Conservation (phyloP, 768 basidiomycete species). For the Tulasnella sp. region DNA sequence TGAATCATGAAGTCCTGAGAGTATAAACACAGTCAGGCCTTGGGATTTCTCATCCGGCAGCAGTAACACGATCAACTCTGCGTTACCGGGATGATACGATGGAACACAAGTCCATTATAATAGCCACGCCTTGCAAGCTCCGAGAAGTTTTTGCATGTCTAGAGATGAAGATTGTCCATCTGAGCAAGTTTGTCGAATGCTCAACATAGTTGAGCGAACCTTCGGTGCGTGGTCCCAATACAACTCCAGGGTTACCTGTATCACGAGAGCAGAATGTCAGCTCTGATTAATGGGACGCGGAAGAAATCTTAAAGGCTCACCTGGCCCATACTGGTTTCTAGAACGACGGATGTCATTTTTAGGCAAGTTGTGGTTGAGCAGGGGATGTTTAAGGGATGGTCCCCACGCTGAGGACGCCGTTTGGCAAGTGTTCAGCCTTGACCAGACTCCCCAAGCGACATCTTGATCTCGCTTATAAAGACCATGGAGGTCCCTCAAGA, state of each 20-base stretch:
- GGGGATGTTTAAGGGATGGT: neutral
- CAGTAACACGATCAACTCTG: neutral
- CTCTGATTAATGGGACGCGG: neutral
- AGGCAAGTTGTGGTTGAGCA: neutral
- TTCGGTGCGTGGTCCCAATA: constrained; percentile 88
- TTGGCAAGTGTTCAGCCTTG: no score
- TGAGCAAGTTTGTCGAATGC: constrained; percentile 12
- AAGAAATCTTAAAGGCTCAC: neutral
- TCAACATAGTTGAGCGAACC: constrained; percentile 26
- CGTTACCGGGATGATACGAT: constrained; percentile 80
- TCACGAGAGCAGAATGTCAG: neutral
- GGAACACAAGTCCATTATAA: constrained; percentile 83
- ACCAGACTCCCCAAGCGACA: no score
- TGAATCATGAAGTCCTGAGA: constrained; percentile 93
- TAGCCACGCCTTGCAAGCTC: constrained; percentile 86
- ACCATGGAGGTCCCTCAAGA: neutral
- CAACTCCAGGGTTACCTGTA: constrained; percentile 66
- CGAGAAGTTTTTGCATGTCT: constrained; percentile 94
- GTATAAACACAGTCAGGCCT: no score
- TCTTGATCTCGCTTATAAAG: no score
- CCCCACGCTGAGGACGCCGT: no score
- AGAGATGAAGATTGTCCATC: neutral
- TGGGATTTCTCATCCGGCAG: no score
- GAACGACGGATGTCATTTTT: constrained; percentile 40
- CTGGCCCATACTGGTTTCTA: constrained; percentile 79